A percentile compares a stretch with the other conserved stretches of the same genome.
Evolutionary conservation across 2,329 filamentous ascomycete species (phyloP).

Genomic region (Botryotinia globosa): DNA sequence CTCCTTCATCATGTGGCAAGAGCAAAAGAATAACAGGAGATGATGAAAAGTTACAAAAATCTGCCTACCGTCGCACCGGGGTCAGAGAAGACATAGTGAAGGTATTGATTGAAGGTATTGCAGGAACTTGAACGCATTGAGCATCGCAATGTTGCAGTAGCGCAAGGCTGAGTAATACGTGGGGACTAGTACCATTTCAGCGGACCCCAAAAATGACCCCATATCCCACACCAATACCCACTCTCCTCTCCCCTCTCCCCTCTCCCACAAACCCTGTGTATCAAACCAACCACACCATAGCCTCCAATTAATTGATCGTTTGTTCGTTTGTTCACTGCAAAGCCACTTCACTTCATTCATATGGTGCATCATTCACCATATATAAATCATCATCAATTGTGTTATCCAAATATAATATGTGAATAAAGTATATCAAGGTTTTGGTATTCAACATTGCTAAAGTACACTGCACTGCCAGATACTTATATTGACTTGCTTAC

Average conservation of each 20-base stretch:
- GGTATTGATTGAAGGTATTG: not conserved
- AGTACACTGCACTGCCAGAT: not conserved
- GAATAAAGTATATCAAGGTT: not conserved
- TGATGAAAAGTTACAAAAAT: not conserved
- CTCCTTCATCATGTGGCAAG: not conserved
- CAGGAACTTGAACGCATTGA: not conserved
- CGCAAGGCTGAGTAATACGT: not conserved
- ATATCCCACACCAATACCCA: not conserved
- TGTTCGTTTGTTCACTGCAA: not conserved
- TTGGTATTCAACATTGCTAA: not conserved
- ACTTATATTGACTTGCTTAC: conserved; percentile 4
- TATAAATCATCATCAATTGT: not conserved
- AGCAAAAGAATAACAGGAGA: not conserved
- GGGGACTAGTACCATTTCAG: not conserved
- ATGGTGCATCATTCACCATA: not conserved
- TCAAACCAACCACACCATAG: not conserved
- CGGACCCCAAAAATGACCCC: not conserved
- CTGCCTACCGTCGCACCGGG: not conserved
- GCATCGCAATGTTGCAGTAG: not conserved
- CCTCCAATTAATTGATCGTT: not conserved
- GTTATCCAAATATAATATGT: not conserved
- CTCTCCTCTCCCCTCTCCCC: not conserved
- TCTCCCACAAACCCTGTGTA: not conserved
- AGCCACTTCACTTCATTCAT: conserved; percentile 1
- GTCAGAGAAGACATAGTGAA: not conserved